Conservation (phyloP, 2,329 filamentous ascomycete genomes). For the Clarireedia homoeocarpa region DNA sequence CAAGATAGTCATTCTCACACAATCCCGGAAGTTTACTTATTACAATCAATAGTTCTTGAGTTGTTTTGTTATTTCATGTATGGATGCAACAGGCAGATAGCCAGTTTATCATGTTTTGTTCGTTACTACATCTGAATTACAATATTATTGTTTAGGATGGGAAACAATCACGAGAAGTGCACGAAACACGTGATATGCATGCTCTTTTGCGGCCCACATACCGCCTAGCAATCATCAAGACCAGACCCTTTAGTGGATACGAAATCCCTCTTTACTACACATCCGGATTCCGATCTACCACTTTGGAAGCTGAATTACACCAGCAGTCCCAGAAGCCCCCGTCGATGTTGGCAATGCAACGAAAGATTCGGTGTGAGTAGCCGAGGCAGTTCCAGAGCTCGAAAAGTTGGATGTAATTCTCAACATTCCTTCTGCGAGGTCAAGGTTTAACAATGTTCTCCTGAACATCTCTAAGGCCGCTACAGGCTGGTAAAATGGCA, state of each 20-base stretch:
- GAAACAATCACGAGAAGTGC: background rate
- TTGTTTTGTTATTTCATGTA: background rate
- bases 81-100: background rate
- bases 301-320: background rate
- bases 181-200: constrained; percentile 6
- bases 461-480: constrained; percentile 25
- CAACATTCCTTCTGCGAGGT: constrained; percentile 37
- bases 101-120: too few species aligned
- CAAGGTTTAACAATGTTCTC: constrained; percentile 22
- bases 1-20: background rate
- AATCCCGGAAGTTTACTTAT: background rate
- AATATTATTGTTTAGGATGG: background rate
- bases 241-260: background rate
- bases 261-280: background rate
- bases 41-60: background rate
- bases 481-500: constrained; percentile 23
- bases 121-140: background rate
- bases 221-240: background rate
- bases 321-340: constrained; percentile 1
- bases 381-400: constrained; percentile 13
- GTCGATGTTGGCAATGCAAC: constrained; percentile 16
- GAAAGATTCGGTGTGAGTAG: constrained; percentile 18
- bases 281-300: background rate
- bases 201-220: background rate
- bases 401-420: constrained; percentile 17